Conservation (phyloP, 1,284 basidiomycete genomes). For the Hymenochaete sp. region DNA sequence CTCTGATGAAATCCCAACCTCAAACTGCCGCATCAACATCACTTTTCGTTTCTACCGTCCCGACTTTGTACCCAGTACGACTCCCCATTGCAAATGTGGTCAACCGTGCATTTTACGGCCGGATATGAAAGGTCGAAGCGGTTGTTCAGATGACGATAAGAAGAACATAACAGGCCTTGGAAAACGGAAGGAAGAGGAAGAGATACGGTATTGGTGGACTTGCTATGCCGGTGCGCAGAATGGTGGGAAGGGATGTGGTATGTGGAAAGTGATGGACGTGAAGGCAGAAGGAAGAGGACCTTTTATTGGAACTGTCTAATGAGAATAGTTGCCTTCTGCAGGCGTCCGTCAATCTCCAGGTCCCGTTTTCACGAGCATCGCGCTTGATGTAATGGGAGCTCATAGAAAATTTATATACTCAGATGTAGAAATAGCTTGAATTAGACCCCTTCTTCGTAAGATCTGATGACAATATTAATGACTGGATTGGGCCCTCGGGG, state of each 20-base stretch:
- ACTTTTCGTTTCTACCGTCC: conserved; percentile 85
- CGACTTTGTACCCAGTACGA: conserved; percentile 68
- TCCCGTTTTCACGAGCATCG: too few species aligned
- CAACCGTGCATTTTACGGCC: conserved; percentile 70
- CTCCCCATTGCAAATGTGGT: conserved; percentile 71
- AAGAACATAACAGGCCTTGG: conserved; percentile 8
- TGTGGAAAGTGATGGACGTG: conserved; percentile 77
- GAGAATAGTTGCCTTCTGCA: too few species aligned
- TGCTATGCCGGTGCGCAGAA: conserved; percentile 79
- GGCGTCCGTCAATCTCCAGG: too few species aligned
- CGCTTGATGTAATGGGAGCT: not conserved
- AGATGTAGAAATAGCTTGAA: not conserved
- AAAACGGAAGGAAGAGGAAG: conserved; percentile 24
- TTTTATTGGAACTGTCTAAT: conserved; percentile 22
- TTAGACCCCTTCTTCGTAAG: too few species aligned
- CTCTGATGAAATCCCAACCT: conserved; percentile 28
- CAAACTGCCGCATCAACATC: conserved; percentile 77
- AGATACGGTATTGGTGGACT: conserved; percentile 75
- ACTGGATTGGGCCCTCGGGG: too few species aligned
- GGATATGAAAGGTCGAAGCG: conserved; percentile 62
- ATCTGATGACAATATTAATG: too few species aligned
- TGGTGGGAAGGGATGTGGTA: conserved; percentile 76
- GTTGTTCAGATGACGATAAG: conserved; percentile 9
- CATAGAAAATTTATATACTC: not conserved
- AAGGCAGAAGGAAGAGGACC: conserved; percentile 62